Conservation (phyloP, 441 rosid species). For the Arabidopsis lyrata region DNA sequence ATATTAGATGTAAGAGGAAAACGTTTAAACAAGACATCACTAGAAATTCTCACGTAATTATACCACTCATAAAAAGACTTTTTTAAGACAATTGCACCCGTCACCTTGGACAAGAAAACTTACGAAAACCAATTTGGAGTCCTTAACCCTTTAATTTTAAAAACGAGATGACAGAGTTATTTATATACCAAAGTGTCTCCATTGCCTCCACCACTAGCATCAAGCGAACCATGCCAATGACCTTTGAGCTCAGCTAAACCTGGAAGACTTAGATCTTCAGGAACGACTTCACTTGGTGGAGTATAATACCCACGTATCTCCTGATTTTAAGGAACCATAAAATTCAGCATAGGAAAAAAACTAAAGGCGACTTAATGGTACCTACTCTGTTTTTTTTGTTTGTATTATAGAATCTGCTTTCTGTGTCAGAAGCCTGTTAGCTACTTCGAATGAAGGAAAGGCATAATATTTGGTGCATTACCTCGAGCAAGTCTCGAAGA, state of each 20-base stretch:
- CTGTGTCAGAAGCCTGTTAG: constrained; percentile 2
- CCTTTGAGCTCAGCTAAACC: constrained; percentile 97
- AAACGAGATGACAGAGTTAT: constrained; percentile 19
- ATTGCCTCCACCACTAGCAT: constrained; percentile 99
- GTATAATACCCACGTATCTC: constrained; percentile 74
- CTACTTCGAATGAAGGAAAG: constrained; percentile 30
- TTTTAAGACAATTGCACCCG: constrained; percentile 11
- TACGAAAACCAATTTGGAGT: constrained; percentile 22
- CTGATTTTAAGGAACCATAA: constrained; percentile 53
- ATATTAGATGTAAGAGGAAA: constrained; percentile 16
- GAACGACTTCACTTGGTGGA: constrained; percentile 74
- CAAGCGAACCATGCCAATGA: constrained; percentile 95
- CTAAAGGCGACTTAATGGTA: constrained; percentile 19
- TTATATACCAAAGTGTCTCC: constrained; percentile 91
- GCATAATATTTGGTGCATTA: constrained; percentile 44
- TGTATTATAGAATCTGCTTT: constrained; percentile 28
- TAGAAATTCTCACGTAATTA: background rate
- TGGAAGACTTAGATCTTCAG: constrained; percentile 86
- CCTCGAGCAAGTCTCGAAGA: constrained; percentile 91
- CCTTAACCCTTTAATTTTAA: constrained; percentile 12
- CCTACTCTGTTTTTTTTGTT: background rate
- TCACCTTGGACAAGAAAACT: constrained; percentile 22
- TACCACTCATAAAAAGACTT: background rate
- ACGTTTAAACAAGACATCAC: constrained; percentile 4
- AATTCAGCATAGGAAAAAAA: constrained; percentile 14